phyloP scores from a whole-genome alignment of 208 protist genomes.

The Leishmania turanica region DNA sequence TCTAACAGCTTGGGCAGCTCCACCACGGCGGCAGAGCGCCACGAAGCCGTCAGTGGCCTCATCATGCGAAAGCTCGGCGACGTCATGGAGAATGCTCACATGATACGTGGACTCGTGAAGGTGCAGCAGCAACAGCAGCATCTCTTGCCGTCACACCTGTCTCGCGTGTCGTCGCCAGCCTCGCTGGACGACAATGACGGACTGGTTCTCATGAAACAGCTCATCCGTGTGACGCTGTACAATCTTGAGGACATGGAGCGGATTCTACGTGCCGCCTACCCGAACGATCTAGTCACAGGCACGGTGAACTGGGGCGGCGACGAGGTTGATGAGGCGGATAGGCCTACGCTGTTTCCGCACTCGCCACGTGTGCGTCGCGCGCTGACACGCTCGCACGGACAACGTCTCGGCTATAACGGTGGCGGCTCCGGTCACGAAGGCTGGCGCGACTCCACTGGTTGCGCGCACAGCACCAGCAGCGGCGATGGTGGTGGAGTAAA shows the following conservation, averaged over 20 bases:
- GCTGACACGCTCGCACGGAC: not conserved
- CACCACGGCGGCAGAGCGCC: not conserved
- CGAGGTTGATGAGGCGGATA: not conserved
- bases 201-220: conserved; percentile 37
- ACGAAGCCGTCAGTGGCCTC: conserved; percentile 19
- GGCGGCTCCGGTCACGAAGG: conserved; percentile 3
- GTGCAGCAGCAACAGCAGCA: conserved; percentile 21
- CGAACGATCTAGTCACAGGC: not conserved
- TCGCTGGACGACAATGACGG: conserved; percentile 1
- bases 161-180: not conserved
- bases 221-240: conserved; percentile 33
- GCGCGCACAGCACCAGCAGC: not conserved
- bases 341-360: not conserved
- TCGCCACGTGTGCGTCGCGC: not conserved
- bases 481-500: not conserved
- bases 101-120: conserved; percentile 28
- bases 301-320: not conserved
- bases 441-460: not conserved
- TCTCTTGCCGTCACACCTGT: too few relatives aligned
- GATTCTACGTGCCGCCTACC: conserved; percentile 48
- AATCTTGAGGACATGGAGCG: conserved; percentile 51
- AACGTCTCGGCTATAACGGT: not conserved
- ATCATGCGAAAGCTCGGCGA: conserved; percentile 37
- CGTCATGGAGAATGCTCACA: conserved; percentile 38
- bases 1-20: conserved; percentile 1